Percentiles rank a stretch among this genome's conserved stretches.
phyloP scores from a whole-genome alignment of 2,329 filamentous ascomycete species.

The Fusarium sp. region DNA sequence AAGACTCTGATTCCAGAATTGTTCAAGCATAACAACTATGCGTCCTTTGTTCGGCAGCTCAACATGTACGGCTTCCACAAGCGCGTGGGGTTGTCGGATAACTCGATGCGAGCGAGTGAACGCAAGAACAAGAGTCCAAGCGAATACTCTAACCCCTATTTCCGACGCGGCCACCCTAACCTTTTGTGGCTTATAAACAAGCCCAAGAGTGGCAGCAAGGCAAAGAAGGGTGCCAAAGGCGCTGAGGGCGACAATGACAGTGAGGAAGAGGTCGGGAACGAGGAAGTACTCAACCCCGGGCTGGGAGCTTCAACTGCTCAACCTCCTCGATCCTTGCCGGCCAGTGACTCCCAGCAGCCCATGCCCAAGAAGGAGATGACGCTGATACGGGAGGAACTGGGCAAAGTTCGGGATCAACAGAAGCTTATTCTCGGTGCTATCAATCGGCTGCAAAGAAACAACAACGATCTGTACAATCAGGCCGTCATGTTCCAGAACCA shows the following conservation, averaged over 20 bases:
- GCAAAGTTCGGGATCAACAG: conserved; percentile 88
- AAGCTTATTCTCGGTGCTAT: conserved; percentile 88
- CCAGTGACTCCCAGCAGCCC: conserved; percentile 64
- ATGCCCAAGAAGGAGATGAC: conserved; percentile 81
- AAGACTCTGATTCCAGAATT: conserved; percentile 97
- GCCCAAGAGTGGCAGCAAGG: conserved; percentile 81
- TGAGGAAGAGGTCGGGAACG: conserved; percentile 64
- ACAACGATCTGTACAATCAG: conserved; percentile 89
- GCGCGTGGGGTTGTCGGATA: conserved; percentile 91
- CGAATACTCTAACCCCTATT: conserved; percentile 98
- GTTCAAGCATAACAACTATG: conserved; percentile 99
- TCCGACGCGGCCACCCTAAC: conserved; percentile 92
- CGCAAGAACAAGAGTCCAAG: conserved; percentile 97
- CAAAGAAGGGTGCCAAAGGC: conserved; percentile 72
- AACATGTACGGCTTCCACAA: conserved; percentile 99
- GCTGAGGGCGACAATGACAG: conserved; percentile 81
- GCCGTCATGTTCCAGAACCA: conserved; percentile 90
- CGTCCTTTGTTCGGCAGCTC: conserved; percentile 93
- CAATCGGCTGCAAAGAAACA: conserved; percentile 83
- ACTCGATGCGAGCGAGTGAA: conserved; percentile 97
- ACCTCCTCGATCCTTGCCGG: conserved; percentile 56
- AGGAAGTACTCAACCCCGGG: conserved; percentile 56
- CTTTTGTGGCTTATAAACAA: conserved; percentile 97
- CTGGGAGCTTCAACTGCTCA: conserved; percentile 40
- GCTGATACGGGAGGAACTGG: conserved; percentile 83